Conservation (phyloP, 1,284 basidiomycete species). For the Leccinum ponderosum region DNA sequence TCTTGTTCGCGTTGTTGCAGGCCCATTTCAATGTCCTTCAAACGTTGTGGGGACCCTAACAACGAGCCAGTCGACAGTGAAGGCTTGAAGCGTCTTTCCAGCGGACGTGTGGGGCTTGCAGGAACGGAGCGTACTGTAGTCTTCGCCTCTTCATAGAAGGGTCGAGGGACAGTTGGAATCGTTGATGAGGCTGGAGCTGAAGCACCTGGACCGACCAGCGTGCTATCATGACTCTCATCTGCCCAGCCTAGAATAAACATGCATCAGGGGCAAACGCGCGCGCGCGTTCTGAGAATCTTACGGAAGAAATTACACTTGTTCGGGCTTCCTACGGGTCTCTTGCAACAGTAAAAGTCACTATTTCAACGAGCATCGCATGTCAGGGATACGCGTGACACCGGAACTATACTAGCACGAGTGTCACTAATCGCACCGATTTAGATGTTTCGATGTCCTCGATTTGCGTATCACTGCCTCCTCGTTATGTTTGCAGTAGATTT, state of each 20-base stretch:
- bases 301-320: conserved; percentile 24
- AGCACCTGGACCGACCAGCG: background rate
- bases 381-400: conserved; percentile 2
- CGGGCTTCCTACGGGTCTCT: conserved; percentile 7
- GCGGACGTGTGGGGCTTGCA: background rate
- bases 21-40: conserved; percentile 18
- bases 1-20: conserved; percentile 21
- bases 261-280: background rate
- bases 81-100: background rate
- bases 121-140: background rate
- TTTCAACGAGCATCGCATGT: conserved; percentile 5
- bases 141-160: conserved; percentile 1
- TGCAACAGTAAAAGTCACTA: conserved; percentile 31
- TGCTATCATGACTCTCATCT: conserved; percentile 5
- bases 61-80: background rate
- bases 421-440: conserved; percentile 22
- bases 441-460: conserved; percentile 18
- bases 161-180: background rate
- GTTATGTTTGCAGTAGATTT: conserved; percentile 25
- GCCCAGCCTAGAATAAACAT: conserved; percentile 20
- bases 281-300: conserved; percentile 11
- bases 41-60: conserved; percentile 17
- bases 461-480: conserved; percentile 28
- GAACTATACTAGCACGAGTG: background rate
- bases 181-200: conserved; percentile 2